Evolutionary conservation across 768 basidiomycete species (phyloP).

Genomic region (Agrocybe praecox): DNA sequence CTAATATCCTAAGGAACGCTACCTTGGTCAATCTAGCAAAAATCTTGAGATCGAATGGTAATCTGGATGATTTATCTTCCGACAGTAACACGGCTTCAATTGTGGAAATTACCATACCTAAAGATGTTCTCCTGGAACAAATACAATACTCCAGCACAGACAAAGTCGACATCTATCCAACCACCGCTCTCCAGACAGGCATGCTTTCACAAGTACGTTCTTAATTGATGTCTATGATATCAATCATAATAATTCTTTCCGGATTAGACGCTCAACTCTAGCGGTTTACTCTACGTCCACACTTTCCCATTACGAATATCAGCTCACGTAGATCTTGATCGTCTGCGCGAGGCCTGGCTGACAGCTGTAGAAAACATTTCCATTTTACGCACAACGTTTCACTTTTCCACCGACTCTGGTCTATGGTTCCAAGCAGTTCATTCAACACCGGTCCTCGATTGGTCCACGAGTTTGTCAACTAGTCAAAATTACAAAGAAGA

Average conservation of each 20-base stretch:
- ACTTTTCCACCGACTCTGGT: constrained; percentile 38
- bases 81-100: background rate
- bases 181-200: constrained; percentile 47
- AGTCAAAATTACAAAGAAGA: constrained; percentile 19
- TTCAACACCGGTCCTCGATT: constrained; percentile 18
- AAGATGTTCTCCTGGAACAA: constrained; percentile 14
- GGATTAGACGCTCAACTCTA: constrained; percentile 29
- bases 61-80: background rate
- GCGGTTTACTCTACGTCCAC: constrained; percentile 31
- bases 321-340: constrained; percentile 21
- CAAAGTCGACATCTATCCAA: constrained; percentile 35
- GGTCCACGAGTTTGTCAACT: constrained; percentile 19
- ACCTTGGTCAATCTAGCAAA: constrained; percentile 20
- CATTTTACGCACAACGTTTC: constrained; percentile 51
- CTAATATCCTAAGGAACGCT: constrained; percentile 36
- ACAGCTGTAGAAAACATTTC: constrained; percentile 29
- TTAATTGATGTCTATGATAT: background rate
- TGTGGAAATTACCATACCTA: background rate
- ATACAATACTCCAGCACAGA: constrained; percentile 28
- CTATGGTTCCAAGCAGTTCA: constrained; percentile 35
- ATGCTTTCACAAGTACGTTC: constrained; percentile 49
- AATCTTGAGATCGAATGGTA: constrained; percentile 9
- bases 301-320: constrained; percentile 28
- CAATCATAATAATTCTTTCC: background rate
- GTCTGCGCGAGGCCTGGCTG: constrained; percentile 39